phyloP scores from a whole-genome alignment of 768 basidiomycete genomes.

The Tylopilus cervinicoccineus region DNA sequence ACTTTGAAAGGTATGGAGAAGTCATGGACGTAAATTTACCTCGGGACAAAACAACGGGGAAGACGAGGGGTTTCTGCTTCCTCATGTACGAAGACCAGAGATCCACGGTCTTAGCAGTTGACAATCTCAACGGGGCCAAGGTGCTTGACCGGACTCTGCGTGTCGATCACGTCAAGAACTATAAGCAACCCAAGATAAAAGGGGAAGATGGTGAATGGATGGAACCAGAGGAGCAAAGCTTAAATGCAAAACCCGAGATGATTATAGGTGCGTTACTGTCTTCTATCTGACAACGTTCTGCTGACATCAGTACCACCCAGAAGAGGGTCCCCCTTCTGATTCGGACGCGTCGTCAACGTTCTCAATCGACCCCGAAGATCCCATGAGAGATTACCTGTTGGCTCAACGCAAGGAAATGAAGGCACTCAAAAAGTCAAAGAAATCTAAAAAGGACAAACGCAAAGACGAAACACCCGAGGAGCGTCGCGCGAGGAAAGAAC shows the following conservation, averaged over 20 bases:
- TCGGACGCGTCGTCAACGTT: conserved; percentile 61
- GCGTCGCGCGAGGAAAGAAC: conserved; percentile 67
- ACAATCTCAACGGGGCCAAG: conserved; percentile 95
- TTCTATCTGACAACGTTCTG: not conserved
- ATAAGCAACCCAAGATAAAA: conserved; percentile 80
- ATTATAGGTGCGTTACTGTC: conserved; percentile 48
- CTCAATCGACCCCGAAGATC: conserved; percentile 91
- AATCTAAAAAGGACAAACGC: conserved; percentile 57
- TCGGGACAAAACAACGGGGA: conserved; percentile 89
- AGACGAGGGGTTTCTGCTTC: conserved; percentile 89
- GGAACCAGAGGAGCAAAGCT: conserved; percentile 78
- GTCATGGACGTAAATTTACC: conserved; percentile 94
- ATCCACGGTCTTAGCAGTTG: conserved; percentile 92
- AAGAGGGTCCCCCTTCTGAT: conserved; percentile 53
- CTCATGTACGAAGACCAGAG: conserved; percentile 99
- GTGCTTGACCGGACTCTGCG: conserved; percentile 83
- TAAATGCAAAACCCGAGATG: conserved; percentile 82
- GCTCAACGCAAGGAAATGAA: conserved; percentile 71
- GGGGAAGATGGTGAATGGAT: conserved; percentile 81
- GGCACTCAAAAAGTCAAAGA: conserved; percentile 57
- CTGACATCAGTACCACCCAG: conserved; percentile 32
- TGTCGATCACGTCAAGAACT: conserved; percentile 90
- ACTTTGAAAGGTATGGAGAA: conserved; percentile 78
- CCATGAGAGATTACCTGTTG: conserved; percentile 92
- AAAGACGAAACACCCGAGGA: conserved; percentile 81